Evolutionary conservation across 371 early-diverging fungal genomes (phyloP).

Genomic region (Aphelidium insulamus): DNA sequence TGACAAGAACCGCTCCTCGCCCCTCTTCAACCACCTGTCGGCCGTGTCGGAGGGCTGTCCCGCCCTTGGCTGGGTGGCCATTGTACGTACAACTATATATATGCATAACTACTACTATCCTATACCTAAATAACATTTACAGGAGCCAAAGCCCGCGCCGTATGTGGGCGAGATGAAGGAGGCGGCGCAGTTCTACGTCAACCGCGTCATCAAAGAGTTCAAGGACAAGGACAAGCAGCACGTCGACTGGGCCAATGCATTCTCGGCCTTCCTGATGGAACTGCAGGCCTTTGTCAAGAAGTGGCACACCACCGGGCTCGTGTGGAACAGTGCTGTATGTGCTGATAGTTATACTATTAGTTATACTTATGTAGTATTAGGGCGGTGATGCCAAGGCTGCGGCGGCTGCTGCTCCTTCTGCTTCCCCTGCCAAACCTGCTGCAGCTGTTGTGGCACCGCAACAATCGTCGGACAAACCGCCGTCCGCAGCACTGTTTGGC

Average conservation of each 20-base stretch:
- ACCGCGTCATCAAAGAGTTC: constrained; percentile 69
- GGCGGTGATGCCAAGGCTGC: constrained; percentile 7
- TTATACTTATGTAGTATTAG: constrained; percentile 4
- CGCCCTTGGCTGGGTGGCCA: constrained; percentile 79
- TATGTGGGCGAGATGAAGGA: constrained; percentile 75
- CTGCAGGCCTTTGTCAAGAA: constrained; percentile 66
- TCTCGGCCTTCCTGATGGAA: constrained; percentile 36
- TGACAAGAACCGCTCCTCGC: constrained; percentile 49
- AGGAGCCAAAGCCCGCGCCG: constrained; percentile 72
- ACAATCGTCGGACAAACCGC: constrained; percentile 22
- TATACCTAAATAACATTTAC: constrained; percentile 1
- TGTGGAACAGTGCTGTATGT: constrained; percentile 38
- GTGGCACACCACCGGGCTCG: constrained; percentile 66
- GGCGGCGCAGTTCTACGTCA: constrained; percentile 70
- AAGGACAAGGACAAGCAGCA: constrained; percentile 71
- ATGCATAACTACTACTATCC: background rate
- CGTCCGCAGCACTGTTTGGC: constrained; percentile 49
- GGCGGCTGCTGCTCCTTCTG: constrained; percentile 13
- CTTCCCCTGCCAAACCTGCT: constrained; percentile 24
- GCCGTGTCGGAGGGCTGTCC: constrained; percentile 69
- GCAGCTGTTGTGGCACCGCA: constrained; percentile 35
- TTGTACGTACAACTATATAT: constrained; percentile 22
- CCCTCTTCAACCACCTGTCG: constrained; percentile 53
- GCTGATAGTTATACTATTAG: constrained; percentile 3
- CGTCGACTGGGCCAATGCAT: constrained; percentile 59